Base-by-base conservation (phyloP, 2,329 filamentous ascomycete species). In the Colletotrichum costaricense region DNA sequence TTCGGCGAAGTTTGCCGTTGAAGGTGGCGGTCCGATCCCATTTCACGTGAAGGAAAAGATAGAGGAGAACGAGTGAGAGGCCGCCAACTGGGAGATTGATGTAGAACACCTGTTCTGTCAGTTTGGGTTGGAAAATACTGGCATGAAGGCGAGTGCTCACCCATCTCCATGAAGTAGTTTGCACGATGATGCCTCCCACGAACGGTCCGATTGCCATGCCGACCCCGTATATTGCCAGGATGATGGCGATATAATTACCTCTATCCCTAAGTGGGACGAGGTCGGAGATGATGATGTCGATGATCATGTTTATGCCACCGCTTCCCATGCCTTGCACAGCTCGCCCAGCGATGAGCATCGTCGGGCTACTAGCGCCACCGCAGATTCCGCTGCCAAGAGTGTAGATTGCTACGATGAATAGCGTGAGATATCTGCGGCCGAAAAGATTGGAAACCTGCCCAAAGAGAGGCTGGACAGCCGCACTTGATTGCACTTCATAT, bases 401-500 rank as follows among this genome's bases (percentile, higher is more conserved):
- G 72, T 90, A 90, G 1, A 88, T 73, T 12, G 78, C 80, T 1
- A 89, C 82, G 3, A 85, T 78, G 8, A 77, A 62, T 0, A 89
- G 78, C 11, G 81, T 80, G 28, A 83, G 78, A 62, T 80, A 83
- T 26, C 86, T 82, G 2, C 89, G 82, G 3, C 89, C 88, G 73
- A 87, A 90, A n/a, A 90, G 82, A 65, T 89, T 84, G 16, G 85
- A 82, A 0, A 88, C 74, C 74, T 90, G 87, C 1, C 86, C 87
- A 12, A 35, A 35, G 33, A 35, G 11, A 35, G 33, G 33, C 33
- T 35, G 33, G 33, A 35, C 33, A 35, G 33, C 33, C 9, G 33
- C 33, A 35, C 33, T 35, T 35, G 4, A 2, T 5, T 35, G 5
- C 33, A 5, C 33, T 35, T 12, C 33, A 4, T 5, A 35, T 35